Base-by-base conservation (phyloP, 2,329 filamentous ascomycete species). In the Arthrobotrys conoides region DNA sequence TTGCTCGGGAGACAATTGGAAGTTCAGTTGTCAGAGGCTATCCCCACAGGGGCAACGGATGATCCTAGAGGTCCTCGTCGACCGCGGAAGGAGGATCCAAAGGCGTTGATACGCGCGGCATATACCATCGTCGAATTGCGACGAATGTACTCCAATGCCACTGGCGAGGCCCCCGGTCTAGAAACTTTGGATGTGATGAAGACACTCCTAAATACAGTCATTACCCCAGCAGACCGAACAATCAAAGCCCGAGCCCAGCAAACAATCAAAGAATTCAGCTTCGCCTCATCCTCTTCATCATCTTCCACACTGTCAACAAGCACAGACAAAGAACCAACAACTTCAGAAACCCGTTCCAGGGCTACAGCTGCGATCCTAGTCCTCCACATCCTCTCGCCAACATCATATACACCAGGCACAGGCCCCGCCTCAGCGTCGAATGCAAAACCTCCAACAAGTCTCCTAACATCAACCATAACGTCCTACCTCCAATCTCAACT, bases 1-100 rank as follows among this genome's bases (percentile, higher is more conserved):
- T 91, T 92, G 82, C 86, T 98, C 1, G 94, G 93, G 0, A 87
- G 94, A 53, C 93, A 97, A 85, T 88, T 99, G 10, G 93, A 98
- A 83, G 88, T 92, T n/a, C 92, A 97, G 83, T 88, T 96, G 83
- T 86, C 89, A 0, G 94, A 97, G 84, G 86, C 93, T 4, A 87
- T 87, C 1, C 85, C 75, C 44, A 44, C 68, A 1, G 87, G 1
- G 84, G 85, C 36, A 83, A 46, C 48, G 82, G 33, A 82, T 83
- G 18, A 82, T 82, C 27, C 84, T 67, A 24, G 82, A 86, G 67
- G 83, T 86, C 77, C 66, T 82, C 81, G 33, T 81, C 81, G 76
- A 79, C 84, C 1, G 84, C 87, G 86, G 71, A 90, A 89, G 80
- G 91, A 93, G 81, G 93, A 96, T 80, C 91, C 94, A 82, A 87